Evolutionary conservation across 2,329 filamentous ascomycete species (phyloP), one percentile per base, ranked within the genome.

Genomic region (Xylaria sp.): DNA sequence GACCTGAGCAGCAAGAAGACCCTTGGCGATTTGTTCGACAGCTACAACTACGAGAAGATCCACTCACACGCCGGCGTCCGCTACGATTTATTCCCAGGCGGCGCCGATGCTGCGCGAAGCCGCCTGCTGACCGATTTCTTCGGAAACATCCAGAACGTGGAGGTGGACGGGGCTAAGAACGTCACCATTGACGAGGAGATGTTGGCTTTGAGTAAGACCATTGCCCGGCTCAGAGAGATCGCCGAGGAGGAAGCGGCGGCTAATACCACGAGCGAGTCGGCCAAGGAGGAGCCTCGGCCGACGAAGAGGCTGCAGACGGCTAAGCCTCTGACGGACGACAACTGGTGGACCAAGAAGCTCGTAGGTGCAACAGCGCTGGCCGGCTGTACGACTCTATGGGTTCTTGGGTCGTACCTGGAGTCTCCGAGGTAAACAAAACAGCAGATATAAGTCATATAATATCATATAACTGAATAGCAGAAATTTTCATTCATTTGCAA

Each of bases 101-200:
- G 91, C 6, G 89, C 92, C 63, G 78, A 86, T 7, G 87, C 82
- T 8, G 93, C 90, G 0, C 83, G 92, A 49, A 85, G 88, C 63
- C 86, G 92, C 39, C 81, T 94, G 24, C 86, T 99, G 39, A 95
- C 96, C 66, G 94, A 99, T 71, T 99, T 99, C 75, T 97, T 99
- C 61, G 94, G 94, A 20, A 99, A 97, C 70, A 92, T 97, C 13
- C 94, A 99, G 71, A 96, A 93, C 63, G 92, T 99, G 2, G 94
- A 97, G 73, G 85, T 97, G 2, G 90, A 94, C 62, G 80, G 80
- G 21, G 76, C 78, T 41, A 79, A 82, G 53, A 82, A 81, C 55
- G 74, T 77, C 49, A 82, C 76, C 37, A 80, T 85, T 42, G 85
- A 87, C 45, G 87, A 92, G 63, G 92, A 97, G 65, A 74, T 97